Evolutionary conservation across 192 early-diverging fungal species (phyloP).

Genomic region (Podila verticillata): DNA sequence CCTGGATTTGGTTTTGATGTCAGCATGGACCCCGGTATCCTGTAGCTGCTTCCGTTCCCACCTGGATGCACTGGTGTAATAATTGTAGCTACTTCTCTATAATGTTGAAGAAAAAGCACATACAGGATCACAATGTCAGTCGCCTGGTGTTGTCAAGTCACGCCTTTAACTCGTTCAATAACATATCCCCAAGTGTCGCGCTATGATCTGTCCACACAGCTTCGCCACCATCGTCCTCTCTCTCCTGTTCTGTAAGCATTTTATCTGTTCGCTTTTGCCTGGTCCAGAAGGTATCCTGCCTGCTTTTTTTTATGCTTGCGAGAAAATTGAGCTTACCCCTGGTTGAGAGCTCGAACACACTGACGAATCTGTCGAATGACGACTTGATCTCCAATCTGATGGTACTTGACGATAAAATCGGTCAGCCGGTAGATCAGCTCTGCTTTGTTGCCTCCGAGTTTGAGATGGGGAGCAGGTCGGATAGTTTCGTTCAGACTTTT

Average conservation of each 20-base stretch:
- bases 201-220: too few species aligned
- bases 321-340: constrained; percentile 24
- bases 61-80: constrained; percentile 16
- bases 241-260: too few species aligned
- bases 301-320: background rate
- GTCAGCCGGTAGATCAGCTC: constrained; percentile 32
- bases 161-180: too few species aligned
- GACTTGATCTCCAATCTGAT: constrained; percentile 37
- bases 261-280: too few species aligned
- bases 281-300: too few species aligned
- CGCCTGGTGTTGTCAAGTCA: too few species aligned
- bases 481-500: constrained; percentile 47
- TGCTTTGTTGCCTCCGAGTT: constrained; percentile 49
- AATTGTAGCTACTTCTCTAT: constrained; percentile 42
- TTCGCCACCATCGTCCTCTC: too few species aligned
- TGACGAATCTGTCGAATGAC: constrained; percentile 51
- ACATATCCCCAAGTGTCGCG: too few species aligned
- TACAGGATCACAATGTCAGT: too few species aligned
- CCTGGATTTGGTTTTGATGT: constrained; percentile 10
- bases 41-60: constrained; percentile 3
- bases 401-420: constrained; percentile 26
- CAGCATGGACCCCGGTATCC: constrained; percentile 16
- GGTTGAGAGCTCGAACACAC: constrained; percentile 35
- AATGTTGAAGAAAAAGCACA: background rate
- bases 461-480: constrained; percentile 45